phyloP scores from a whole-genome alignment of 169 alveolate species.

The Babesia caballi region DNA sequence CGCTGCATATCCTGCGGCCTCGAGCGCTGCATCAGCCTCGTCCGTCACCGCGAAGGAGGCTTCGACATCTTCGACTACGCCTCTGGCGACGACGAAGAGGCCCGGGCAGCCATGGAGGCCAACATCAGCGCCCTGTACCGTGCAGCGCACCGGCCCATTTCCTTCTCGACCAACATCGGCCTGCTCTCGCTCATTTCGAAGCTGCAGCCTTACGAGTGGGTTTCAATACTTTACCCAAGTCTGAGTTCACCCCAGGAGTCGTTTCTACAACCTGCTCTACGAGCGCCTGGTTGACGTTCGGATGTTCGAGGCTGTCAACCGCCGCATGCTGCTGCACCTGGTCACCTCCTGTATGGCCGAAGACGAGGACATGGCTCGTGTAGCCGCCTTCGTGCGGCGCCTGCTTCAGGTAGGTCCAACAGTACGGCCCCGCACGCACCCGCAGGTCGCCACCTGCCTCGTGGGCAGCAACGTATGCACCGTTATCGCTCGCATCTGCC shows the following conservation, averaged over 20 bases:
- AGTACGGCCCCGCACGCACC: not conserved
- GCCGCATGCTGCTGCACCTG: slow-evolving; percentile 4
- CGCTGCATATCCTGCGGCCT: slow-evolving; percentile 41
- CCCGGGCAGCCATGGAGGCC: not conserved
- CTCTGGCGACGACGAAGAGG: not conserved
- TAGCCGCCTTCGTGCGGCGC: slow-evolving; percentile 39
- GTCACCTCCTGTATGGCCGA: slow-evolving; percentile 1
- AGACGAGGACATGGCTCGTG: not conserved
- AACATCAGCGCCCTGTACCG: not conserved
- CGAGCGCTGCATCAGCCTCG: slow-evolving; percentile 23
- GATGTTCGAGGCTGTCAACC: slow-evolving; percentile 37
- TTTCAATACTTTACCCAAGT: not conserved
- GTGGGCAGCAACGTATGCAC: not conserved
- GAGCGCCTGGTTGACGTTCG: slow-evolving; percentile 45
- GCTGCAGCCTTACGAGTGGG: slow-evolving; percentile 36
- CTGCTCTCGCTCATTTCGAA: slow-evolving; percentile 13
- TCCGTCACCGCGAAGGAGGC: slow-evolving; percentile 1
- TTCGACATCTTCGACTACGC: slow-evolving; percentile 7
- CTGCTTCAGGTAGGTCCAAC: slow-evolving; percentile 27
- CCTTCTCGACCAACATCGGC: slow-evolving; percentile 38
- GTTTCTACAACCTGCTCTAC: slow-evolving; percentile 20
- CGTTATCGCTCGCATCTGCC: slow-evolving; percentile 30
- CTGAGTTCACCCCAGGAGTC: not conserved
- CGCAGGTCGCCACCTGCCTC: slow-evolving; percentile 4
- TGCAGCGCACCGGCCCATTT: slow-evolving; percentile 40